Percentiles rank a stretch among this genome's conserved stretches.
phyloP scores from a whole-genome alignment of 148 eudicot genomes.

The Cornus florida region DNA sequence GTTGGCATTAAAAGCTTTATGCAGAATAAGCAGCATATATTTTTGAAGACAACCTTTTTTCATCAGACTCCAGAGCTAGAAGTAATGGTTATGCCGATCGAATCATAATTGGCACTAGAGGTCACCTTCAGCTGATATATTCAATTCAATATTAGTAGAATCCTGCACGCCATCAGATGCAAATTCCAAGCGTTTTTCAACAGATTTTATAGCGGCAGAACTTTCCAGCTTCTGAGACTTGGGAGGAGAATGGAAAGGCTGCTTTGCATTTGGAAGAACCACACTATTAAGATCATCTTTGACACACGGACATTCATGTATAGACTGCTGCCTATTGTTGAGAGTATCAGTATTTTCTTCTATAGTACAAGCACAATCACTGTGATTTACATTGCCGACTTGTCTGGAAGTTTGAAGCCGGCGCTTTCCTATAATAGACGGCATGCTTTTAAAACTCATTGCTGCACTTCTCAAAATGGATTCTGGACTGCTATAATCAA shows the following conservation, averaged over 20 bases:
- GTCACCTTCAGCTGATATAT: slow-evolving; percentile 11
- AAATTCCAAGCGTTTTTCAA: slow-evolving; percentile 17
- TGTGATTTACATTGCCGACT: neutral
- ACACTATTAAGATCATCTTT: neutral
- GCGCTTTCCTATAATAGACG: slow-evolving; percentile 34
- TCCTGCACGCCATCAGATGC: neutral
- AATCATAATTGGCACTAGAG: slow-evolving; percentile 2
- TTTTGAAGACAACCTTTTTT: neutral
- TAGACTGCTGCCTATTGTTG: neutral
- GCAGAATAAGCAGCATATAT: neutral
- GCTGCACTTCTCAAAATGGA: slow-evolving; percentile 31
- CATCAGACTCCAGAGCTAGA: neutral
- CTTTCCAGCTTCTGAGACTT: slow-evolving; percentile 21
- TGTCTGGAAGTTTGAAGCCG: slow-evolving; percentile 10
- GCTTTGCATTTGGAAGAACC: neutral
- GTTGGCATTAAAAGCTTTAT: neutral
- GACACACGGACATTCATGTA: neutral
- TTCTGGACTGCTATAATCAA: slow-evolving; percentile 8
- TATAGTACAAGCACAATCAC: neutral
- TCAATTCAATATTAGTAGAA: neutral
- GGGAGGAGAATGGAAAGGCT: slow-evolving; percentile 5
- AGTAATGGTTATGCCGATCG: too few relatives aligned
- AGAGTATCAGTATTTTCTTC: slow-evolving; percentile 3
- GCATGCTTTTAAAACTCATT: slow-evolving; percentile 28
- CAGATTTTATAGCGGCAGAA: slow-evolving; percentile 5